Conservation (phyloP, 331 rosid genomes). For the Rhamnella rubrinervis region DNA sequence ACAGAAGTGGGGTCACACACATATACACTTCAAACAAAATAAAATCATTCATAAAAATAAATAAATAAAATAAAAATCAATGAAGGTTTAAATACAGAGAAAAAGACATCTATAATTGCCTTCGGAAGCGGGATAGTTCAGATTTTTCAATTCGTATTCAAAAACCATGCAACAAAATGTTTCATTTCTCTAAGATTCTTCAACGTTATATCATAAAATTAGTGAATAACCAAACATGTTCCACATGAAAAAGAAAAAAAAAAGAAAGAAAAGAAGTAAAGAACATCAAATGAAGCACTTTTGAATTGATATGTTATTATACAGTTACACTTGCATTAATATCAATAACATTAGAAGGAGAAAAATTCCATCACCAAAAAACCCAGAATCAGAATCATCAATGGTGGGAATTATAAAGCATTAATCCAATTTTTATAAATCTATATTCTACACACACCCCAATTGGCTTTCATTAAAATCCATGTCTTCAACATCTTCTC, state of each 20-base stretch:
- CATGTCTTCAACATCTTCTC: slow-evolving; percentile 31
- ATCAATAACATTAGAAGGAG: neutral
- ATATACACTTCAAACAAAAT: slow-evolving; percentile 16
- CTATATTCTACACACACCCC: slow-evolving; percentile 1
- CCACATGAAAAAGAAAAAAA: too few species aligned
- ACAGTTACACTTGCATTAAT: slow-evolving; percentile 6
- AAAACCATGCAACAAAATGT: too few species aligned
- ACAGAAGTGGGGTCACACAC: slow-evolving; percentile 11
- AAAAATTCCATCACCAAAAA: neutral
- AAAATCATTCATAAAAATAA: neutral
- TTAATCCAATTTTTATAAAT: neutral
- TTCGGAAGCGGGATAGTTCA: slow-evolving; percentile 15
- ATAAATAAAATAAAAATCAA: neutral
- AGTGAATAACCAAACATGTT: too few species aligned
- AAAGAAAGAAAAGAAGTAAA: too few species aligned
- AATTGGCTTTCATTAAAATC: too few species aligned
- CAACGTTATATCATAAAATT: neutral
- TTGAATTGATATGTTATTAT: neutral
- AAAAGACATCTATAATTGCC: neutral
- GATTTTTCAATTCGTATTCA: neutral
- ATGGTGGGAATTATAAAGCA: neutral
- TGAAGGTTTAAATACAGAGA: neutral
- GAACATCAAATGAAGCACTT: too few species aligned
- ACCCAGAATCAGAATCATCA: neutral
- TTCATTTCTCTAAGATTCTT: neutral